Evolutionary conservation across 768 basidiomycete species (phyloP).

Genomic region (Serendipita indica): DNA sequence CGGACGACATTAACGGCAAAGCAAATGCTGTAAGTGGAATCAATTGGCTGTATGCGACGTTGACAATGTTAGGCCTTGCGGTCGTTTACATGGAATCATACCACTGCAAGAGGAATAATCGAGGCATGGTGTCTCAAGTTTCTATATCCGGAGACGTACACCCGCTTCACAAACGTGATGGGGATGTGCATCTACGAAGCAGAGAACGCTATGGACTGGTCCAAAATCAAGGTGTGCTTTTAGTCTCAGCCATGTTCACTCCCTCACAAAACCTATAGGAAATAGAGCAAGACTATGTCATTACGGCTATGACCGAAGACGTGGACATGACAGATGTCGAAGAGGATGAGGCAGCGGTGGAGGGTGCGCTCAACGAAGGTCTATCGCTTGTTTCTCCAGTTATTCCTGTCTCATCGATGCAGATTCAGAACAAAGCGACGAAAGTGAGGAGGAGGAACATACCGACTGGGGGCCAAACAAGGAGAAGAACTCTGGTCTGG

Average conservation of each 20-base stretch:
- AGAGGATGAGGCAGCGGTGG: constrained; percentile 56
- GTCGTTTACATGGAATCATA: constrained; percentile 84
- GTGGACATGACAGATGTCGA: constrained; percentile 75
- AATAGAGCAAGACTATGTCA: constrained; percentile 78
- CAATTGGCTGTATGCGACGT: constrained; percentile 26
- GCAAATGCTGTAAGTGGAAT: constrained; percentile 13
- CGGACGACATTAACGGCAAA: constrained; percentile 44
- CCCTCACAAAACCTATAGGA: constrained; percentile 26
- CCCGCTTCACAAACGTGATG: constrained; percentile 45
- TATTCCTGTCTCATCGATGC: background rate
- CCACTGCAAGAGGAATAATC: constrained; percentile 35
- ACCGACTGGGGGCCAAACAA: constrained; percentile 29
- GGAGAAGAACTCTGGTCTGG: constrained; percentile 64
- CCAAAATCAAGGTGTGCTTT: constrained; percentile 60
- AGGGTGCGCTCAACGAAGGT: constrained; percentile 54
- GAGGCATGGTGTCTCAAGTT: constrained; percentile 81
- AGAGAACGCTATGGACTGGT: constrained; percentile 55
- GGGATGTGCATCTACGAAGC: constrained; percentile 68
- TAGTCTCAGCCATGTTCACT: no score
- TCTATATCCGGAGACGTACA: constrained; percentile 37
- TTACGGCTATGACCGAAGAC: constrained; percentile 60
- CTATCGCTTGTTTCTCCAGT: background rate
- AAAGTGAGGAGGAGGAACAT: constrained; percentile 23
- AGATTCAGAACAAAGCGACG: constrained; percentile 16
- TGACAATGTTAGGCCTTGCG: constrained; percentile 15